Base-by-base conservation (phyloP, 768 basidiomycete genomes). In the Hygrocybe coccinea region DNA sequence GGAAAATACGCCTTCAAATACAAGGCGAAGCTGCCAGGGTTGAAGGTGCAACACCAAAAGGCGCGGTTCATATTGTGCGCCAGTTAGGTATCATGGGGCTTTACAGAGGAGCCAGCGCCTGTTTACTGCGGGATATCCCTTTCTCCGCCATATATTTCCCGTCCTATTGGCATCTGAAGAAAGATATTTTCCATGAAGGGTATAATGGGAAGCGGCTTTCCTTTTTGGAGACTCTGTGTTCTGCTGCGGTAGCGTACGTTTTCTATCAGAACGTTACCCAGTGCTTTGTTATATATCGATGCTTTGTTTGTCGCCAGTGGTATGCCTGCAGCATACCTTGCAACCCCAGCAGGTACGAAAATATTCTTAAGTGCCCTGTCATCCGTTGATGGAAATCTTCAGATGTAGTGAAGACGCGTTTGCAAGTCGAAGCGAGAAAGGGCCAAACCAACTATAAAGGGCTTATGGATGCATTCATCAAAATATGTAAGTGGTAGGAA, bases 331-430 rank as follows among this genome's bases (percentile, higher is more conserved):
- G 93, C 94, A 37, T 95, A 94, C 71, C 74, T 95, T 59, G 91
- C 91, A 33, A 95, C 92, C 8, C 92, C 93, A 39, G 89, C 89
- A 63, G 91, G 91, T 90, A 60, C 64, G 76, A 60, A 54, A 52
- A 17, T 56, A 60, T 21, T 21, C 62, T 57, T 22, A 25, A 5
- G 11, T 21, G 34, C 19, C 44, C 33, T 56, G 19, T 49, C 41
- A 24, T 38, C 12, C 33, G 12, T 8, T 17, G 5, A 38, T 5
- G 17, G 62, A 36, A 17, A n/a, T 2, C 15, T 64, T 53, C 48
- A 89, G 95, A 99, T 71, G 97, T 98, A 58, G 90, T 98, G 66
- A 98, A 99, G 81, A 98, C 97, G 14, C 83, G 95, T 46, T 74
- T 98, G 61, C 95, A 98, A 69, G 87, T 91, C 10, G 97, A 98